These are phyloP conservation scores for Mycena vitilis DNA, from an alignment of 768 basidiomycete species.

Conservation along the genomic window DNA sequence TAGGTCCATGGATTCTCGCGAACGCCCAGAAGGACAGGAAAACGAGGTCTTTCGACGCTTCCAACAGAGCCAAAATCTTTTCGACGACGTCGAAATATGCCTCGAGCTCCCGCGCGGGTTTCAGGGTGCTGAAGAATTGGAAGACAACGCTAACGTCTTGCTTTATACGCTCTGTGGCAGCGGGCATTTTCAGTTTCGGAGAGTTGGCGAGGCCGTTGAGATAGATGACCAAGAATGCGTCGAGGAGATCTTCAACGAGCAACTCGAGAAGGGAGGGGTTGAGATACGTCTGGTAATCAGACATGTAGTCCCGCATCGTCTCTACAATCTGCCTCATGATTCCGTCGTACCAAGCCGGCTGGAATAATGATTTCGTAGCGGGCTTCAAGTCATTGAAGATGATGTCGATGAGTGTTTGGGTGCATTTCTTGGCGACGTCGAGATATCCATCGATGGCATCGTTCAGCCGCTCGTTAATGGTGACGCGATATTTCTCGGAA, in stretches of 20 bases:
- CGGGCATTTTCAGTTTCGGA: slow-evolving; percentile 88
- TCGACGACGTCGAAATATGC: slow-evolving; percentile 88
- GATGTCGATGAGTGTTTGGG: slow-evolving; percentile 91
- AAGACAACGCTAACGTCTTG: slow-evolving; percentile 84
- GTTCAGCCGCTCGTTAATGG: slow-evolving; percentile 89
- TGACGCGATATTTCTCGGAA: slow-evolving; percentile 87
- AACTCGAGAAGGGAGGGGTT: slow-evolving; percentile 93
- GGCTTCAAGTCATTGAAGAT: slow-evolving; percentile 95
- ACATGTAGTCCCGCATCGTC: slow-evolving; percentile 96
- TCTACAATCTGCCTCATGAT: slow-evolving; percentile 90
- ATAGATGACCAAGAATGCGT: slow-evolving; percentile 90
- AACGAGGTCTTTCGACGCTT: slow-evolving; percentile 88
- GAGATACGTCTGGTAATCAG: slow-evolving; percentile 92
- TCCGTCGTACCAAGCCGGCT: slow-evolving; percentile 89
- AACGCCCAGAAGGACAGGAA: slow-evolving; percentile 96
- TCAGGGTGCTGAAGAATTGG: slow-evolving; percentile 83
- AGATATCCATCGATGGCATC: slow-evolving; percentile 98
- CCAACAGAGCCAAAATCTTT: slow-evolving; percentile 81
- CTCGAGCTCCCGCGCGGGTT: slow-evolving; percentile 84
- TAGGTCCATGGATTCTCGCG: slow-evolving; percentile 93
- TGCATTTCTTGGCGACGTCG: slow-evolving; percentile 98
- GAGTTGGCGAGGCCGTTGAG: slow-evolving; percentile 88
- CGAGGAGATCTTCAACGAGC: slow-evolving; percentile 91
- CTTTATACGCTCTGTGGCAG: slow-evolving; percentile 84
- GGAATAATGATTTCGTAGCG: slow-evolving; percentile 87